These are phyloP conservation scores for Lasiodiplodia citricola DNA, from an alignment of 2,329 filamentous ascomycete species.

Conservation along the genomic window DNA sequence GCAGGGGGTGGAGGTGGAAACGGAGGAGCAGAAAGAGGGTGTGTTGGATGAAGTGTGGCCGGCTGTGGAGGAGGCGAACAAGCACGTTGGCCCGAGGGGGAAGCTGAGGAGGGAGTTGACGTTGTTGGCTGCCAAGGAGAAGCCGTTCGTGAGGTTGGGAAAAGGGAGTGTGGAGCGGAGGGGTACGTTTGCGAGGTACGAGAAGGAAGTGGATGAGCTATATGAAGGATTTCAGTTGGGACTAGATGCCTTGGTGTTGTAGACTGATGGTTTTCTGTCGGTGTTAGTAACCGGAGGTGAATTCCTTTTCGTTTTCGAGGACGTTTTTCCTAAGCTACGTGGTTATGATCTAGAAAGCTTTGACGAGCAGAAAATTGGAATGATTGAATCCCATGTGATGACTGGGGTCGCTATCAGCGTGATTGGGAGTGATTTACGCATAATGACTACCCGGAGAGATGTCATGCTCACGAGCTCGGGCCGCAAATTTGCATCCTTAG, in stretches of 20 bases:
- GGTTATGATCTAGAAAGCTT: too few species aligned
- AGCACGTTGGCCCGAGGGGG: background rate
- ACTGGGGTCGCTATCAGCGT: too few species aligned
- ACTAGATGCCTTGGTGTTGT: background rate
- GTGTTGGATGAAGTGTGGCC: conserved; percentile 7
- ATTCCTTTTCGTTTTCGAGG: too few species aligned
- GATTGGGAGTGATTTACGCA: too few species aligned
- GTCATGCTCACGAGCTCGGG: too few species aligned
- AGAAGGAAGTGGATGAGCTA: conserved; percentile 1
- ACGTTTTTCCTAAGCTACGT: too few species aligned
- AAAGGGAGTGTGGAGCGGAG: conserved; percentile 18
- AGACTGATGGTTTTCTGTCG: too few species aligned
- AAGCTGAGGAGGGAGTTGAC: conserved; percentile 5
- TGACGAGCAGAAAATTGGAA: too few species aligned
- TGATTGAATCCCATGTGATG: too few species aligned
- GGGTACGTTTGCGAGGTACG: conserved; percentile 3
- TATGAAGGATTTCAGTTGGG: background rate
- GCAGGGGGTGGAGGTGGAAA: background rate
- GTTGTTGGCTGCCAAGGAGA: conserved; percentile 1
- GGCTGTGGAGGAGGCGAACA: conserved; percentile 26
- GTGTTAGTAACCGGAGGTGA: too few species aligned
- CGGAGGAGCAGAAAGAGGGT: background rate
- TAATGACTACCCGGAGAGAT: too few species aligned
- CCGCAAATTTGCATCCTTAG: too few species aligned
- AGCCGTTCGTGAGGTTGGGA: conserved; percentile 2